These are phyloP conservation scores for Candida pseudoglaebosa DNA, from an alignment of 805 yeast species.

Conservation along the genomic window DNA sequence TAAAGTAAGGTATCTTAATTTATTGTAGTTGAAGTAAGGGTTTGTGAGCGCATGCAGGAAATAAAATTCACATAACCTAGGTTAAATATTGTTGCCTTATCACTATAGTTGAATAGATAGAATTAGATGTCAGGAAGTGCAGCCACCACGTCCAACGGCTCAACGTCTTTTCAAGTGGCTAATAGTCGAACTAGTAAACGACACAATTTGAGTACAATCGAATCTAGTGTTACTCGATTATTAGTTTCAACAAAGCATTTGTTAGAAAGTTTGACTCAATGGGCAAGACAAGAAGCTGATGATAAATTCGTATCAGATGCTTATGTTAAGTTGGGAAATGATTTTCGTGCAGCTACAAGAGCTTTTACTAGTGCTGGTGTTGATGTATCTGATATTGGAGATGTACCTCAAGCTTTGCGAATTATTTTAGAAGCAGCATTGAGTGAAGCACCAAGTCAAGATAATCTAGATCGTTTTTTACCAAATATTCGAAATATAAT, in stretches of 20 bases:
- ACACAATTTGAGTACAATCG: constrained; percentile 50
- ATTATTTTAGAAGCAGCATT: constrained; percentile 80
- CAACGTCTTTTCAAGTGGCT: constrained; percentile 3
- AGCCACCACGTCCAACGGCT: constrained; percentile 3
- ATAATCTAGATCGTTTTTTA: constrained; percentile 69
- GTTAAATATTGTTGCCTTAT: too few relatives aligned
- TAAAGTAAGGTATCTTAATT: too few relatives aligned
- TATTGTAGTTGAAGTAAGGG: too few relatives aligned
- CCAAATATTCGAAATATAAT: constrained; percentile 86
- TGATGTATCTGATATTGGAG: constrained; percentile 79
- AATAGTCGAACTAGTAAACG: constrained; percentile 11
- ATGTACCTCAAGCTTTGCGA: constrained; percentile 81
- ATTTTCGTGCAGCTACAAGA: constrained; percentile 79
- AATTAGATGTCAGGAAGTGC: constrained; percentile 3
- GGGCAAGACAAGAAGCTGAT: constrained; percentile 80
- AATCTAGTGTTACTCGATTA: constrained; percentile 72
- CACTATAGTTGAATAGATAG: too few relatives aligned
- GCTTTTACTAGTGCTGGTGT: constrained; percentile 78
- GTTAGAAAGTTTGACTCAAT: constrained; percentile 78
- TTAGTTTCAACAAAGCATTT: constrained; percentile 86
- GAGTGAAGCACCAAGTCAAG: constrained; percentile 80
- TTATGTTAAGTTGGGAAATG: constrained; percentile 90
- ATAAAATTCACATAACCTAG: too few relatives aligned
- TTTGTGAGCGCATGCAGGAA: too few relatives aligned
- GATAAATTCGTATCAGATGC: constrained; percentile 86